A percentile compares a stretch with the other conserved stretches of the same genome.
Evolutionary conservation across 164 flowering plant genomes (phyloP).

Genomic region (Taxillus chinensis): DNA sequence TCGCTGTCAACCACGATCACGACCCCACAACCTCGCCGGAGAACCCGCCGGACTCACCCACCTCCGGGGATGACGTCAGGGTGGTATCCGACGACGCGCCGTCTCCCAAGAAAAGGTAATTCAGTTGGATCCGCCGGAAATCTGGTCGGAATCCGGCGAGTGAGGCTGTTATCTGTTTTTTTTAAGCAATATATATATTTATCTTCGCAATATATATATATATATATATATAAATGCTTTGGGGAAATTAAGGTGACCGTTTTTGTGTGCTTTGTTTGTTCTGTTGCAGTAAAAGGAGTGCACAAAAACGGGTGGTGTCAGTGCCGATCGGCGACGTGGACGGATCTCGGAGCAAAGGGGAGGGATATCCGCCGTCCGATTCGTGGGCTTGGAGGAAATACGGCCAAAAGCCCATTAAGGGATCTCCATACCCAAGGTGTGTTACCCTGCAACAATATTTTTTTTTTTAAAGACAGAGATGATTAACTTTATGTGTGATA

Average conservation of each 20-base stretch:
- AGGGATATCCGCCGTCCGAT: slow-evolving; percentile 43
- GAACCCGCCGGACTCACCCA: slow-evolving; percentile 17
- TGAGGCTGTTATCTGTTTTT: too few relatives aligned
- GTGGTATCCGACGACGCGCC: slow-evolving; percentile 8
- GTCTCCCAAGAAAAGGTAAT: slow-evolving; percentile 27
- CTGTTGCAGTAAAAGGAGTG: slow-evolving; percentile 18
- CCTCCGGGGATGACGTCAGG: slow-evolving; percentile 24
- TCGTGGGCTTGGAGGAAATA: slow-evolving; percentile 41
- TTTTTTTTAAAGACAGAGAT: too few relatives aligned
- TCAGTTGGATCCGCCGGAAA: too few relatives aligned
- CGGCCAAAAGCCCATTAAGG: slow-evolving; percentile 29
- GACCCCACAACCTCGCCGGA: slow-evolving; percentile 15
- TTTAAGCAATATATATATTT: too few relatives aligned
- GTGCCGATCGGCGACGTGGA: slow-evolving; percentile 33
- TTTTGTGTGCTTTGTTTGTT: background rate
- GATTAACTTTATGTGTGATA: too few relatives aligned
- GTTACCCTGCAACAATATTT: too few relatives aligned
- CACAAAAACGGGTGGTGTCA: slow-evolving; percentile 29
- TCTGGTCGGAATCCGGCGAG: too few relatives aligned
- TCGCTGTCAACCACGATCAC: slow-evolving; percentile 4
- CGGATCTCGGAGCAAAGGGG: slow-evolving; percentile 29
- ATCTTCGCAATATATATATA: too few relatives aligned
- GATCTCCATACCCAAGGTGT: slow-evolving; percentile 26
- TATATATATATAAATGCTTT: too few relatives aligned
- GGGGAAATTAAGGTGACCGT: background rate